Conservation (phyloP, 129 eudicot species). For the Logfia minima region DNA sequence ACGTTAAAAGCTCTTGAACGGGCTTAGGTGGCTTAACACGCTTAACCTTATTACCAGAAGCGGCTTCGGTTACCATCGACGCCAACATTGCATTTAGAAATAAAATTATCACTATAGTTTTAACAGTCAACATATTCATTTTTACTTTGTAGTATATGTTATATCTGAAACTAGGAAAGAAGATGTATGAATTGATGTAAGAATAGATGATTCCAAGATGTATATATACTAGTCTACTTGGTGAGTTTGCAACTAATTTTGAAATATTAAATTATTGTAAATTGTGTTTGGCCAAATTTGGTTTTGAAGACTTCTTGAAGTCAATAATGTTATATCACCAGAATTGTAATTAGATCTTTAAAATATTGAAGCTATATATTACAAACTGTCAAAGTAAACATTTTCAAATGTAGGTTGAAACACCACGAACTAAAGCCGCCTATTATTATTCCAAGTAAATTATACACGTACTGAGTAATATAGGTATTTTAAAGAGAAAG, state of each 20-base stretch:
- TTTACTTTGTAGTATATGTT: neutral
- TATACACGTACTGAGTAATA: too few species aligned
- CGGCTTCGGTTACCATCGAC: conserved; percentile 37
- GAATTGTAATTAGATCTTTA: neutral
- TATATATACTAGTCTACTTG: conserved; percentile 31
- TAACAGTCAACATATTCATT: conserved; percentile 31
- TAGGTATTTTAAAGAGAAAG: too few species aligned
- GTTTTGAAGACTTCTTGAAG: conserved; percentile 16
- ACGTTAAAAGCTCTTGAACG: conserved; percentile 32
- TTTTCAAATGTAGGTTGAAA: too few species aligned
- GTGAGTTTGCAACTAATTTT: conserved; percentile 29
- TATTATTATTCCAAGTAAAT: too few species aligned
- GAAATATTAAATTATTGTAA: conserved; percentile 20
- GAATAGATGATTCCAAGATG: neutral
- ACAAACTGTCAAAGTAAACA: neutral
- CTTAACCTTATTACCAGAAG: conserved; percentile 32
- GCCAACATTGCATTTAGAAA: conserved; percentile 19
- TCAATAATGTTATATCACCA: conserved; percentile 27
- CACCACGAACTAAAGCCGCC: too few species aligned
- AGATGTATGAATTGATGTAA: conserved; percentile 20
- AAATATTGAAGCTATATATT: neutral
- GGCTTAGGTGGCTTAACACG: conserved; percentile 31
- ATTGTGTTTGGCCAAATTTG: conserved; percentile 40
- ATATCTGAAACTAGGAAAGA: neutral
- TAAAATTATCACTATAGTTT: conserved; percentile 30